Percentiles rank a stretch among this genome's conserved stretches.
Evolutionary conservation across 805 yeast species (phyloP).

Genomic region (Kodamaea nitidulidarum): DNA sequence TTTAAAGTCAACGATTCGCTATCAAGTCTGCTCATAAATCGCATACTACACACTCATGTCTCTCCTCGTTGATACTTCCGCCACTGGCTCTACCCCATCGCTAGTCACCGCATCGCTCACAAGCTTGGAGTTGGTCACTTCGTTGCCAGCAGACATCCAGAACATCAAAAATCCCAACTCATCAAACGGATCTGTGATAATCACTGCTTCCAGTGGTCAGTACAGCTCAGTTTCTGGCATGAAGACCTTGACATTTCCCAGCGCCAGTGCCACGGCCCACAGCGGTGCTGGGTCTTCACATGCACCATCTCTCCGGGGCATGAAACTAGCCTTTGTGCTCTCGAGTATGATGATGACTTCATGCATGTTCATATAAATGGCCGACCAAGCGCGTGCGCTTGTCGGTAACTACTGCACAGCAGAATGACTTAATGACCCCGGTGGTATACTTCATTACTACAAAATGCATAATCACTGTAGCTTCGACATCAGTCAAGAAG

Average conservation of each 20-base stretch:
- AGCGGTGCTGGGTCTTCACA: constrained; percentile 1
- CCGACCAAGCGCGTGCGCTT: too few relatives aligned
- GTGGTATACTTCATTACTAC: too few relatives aligned
- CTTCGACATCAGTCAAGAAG: too few relatives aligned
- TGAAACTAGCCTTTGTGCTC: constrained; percentile 6
- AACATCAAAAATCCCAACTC: constrained; percentile 4
- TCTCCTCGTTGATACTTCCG: constrained; percentile 9
- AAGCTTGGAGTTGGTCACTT: constrained; percentile 9
- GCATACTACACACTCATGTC: constrained; percentile 11
- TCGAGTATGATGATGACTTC: neutral
- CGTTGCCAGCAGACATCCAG: constrained; percentile 1
- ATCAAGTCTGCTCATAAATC: too few relatives aligned
- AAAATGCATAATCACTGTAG: too few relatives aligned
- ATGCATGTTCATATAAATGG: neutral
- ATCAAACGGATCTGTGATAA: neutral
- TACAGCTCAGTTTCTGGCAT: constrained; percentile 9
- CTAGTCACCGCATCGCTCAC: constrained; percentile 11
- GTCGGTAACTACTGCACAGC: too few relatives aligned
- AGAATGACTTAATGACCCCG: constrained; percentile 1
- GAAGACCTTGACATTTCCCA: constrained; percentile 10
- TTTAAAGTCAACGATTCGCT: neutral
- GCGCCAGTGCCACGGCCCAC: constrained; percentile 6
- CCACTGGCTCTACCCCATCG: constrained; percentile 3
- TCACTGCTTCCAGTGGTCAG: constrained; percentile 4
- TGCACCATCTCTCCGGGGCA: neutral